A percentile compares a stretch with the other conserved stretches of the same genome.
These are phyloP conservation scores for Xylariales sp. DNA, from an alignment of 2,329 filamentous ascomycete species.

Conservation along the genomic window DNA sequence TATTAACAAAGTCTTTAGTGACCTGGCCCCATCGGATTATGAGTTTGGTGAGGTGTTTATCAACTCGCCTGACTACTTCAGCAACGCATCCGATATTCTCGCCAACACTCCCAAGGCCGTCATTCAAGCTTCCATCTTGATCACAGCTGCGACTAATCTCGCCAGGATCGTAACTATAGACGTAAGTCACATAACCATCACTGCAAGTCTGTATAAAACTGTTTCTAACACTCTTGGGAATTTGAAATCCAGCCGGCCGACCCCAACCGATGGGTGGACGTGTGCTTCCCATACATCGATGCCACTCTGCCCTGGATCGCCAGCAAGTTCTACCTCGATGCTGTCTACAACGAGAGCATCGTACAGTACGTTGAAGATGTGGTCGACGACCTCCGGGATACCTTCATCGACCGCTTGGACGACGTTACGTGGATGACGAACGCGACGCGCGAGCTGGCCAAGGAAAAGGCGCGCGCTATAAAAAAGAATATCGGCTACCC, in stretches of 20 bases:
- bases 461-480: background rate
- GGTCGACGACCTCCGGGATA: conserved; percentile 2
- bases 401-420: background rate
- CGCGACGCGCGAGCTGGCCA: background rate
- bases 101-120: background rate
- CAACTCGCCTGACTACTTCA: background rate
- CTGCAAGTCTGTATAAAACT: too few relatives aligned
- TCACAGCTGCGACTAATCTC: conserved; percentile 29
- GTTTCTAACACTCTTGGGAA: background rate
- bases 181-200: too few relatives aligned
- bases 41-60: background rate
- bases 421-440: conserved; percentile 2
- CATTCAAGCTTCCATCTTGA: background rate
- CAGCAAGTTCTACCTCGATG: background rate
- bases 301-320: background rate
- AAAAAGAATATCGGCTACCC: background rate
- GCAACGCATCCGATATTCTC: background rate
- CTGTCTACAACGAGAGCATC: conserved; percentile 20
- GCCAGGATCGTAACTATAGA: conserved; percentile 26
- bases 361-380: conserved; percentile 22
- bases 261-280: background rate
- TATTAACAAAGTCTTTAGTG: background rate
- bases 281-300: background rate
- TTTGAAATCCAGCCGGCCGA: background rate
- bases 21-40: background rate